phyloP scores from a whole-genome alignment of 108 stramenopile species.

The Pseudonitzschia pungens region DNA sequence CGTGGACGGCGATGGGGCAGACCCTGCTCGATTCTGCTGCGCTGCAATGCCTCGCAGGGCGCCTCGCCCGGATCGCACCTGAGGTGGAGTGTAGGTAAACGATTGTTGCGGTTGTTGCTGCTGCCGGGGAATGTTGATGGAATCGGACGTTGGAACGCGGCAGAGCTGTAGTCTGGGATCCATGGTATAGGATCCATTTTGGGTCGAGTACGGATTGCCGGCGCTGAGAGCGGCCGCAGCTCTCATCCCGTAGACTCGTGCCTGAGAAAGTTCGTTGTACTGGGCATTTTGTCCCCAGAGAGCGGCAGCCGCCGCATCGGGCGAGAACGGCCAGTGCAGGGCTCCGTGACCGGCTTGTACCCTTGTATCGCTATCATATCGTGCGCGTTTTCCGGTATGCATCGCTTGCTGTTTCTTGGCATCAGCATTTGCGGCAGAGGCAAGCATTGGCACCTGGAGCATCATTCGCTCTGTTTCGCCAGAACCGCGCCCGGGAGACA shows the following conservation, averaged over 20 bases:
- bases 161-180: not conserved
- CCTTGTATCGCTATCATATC: constrained; percentile 7
- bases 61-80: constrained; percentile 43
- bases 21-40: not conserved
- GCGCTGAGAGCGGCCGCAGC: not conserved
- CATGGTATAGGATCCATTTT: not conserved
- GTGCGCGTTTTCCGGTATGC: constrained; percentile 23
- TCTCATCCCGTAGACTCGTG: constrained; percentile 15
- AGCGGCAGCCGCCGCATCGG: not conserved
- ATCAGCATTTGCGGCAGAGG: not conserved
- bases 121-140: not conserved
- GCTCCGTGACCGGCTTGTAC: constrained; percentile 17
- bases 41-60: constrained; percentile 23
- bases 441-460: constrained; percentile 44
- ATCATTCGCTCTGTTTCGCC: constrained; percentile 16
- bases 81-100: constrained; percentile 20
- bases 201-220: not conserved
- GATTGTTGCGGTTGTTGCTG: not conserved
- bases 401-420: not conserved
- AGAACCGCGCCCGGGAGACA: constrained; percentile 9
- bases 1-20: constrained; percentile 15
- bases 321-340: constrained; percentile 15
- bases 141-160: not conserved
- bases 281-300: not conserved
- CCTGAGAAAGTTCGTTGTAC: not conserved